phyloP scores from a whole-genome alignment of 2,329 filamentous ascomycete genomes.

The Colletotrichum zoysiae region DNA sequence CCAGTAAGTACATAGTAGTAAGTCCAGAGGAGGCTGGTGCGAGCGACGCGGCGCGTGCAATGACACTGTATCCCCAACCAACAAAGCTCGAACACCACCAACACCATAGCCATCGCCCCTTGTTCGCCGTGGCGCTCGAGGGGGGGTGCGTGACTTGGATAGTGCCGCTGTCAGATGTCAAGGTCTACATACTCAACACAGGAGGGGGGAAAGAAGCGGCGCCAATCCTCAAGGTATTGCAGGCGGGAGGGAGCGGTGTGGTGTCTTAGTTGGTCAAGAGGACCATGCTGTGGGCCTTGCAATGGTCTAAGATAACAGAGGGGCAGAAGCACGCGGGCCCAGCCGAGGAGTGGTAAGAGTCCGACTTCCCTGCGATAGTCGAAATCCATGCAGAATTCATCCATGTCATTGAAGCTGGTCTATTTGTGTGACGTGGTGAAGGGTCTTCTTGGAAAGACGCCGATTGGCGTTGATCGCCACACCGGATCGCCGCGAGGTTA shows the following conservation, averaged over 20 bases:
- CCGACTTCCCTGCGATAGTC: background rate
- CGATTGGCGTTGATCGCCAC: conserved; percentile 29
- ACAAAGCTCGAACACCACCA: conserved; percentile 1
- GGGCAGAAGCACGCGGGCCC: background rate
- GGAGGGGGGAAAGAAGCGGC: background rate
- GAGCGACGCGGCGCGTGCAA: conserved; percentile 35
- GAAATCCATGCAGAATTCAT: conserved; percentile 22
- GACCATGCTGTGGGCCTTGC: background rate
- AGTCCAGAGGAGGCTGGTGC: background rate
- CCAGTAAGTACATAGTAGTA: background rate
- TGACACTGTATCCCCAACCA: background rate
- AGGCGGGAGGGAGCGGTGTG: conserved; percentile 26
- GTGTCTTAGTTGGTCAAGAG: conserved; percentile 14
- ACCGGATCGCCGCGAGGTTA: conserved; percentile 14
- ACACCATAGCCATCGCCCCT: conserved; percentile 6
- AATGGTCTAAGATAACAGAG: background rate
- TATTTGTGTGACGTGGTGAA: conserved; percentile 7
- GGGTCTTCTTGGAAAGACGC: conserved; percentile 25
- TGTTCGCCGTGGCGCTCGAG: conserved; percentile 22
- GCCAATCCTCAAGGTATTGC: background rate
- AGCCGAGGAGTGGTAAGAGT: background rate
- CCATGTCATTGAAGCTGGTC: conserved; percentile 23
- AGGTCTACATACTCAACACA: conserved; percentile 5
- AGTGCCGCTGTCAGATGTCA: conserved; percentile 41
- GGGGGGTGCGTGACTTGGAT: conserved; percentile 29